Evolutionary conservation across 495 filamentous ascomycete genomes (phyloP).

Genomic region (Penicillium angulare): DNA sequence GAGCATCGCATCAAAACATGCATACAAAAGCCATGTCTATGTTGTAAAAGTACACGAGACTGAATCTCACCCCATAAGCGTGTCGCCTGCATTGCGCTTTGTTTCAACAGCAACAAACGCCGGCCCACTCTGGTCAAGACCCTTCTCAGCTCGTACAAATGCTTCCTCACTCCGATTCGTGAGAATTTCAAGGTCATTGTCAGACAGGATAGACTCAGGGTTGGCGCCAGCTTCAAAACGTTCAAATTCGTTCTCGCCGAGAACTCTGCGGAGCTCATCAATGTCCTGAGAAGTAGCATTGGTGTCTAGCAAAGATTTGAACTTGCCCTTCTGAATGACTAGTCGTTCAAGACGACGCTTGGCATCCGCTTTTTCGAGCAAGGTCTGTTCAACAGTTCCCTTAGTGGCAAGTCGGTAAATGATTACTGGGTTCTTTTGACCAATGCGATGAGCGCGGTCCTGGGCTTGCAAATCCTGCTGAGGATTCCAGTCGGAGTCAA

Average conservation of each 20-base stretch:
- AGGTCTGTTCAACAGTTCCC: constrained; percentile 97
- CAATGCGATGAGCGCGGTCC: constrained; percentile 97
- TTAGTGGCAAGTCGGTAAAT: constrained; percentile 94
- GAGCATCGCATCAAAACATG: too few species aligned
- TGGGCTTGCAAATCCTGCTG: constrained; percentile 98
- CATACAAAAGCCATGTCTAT: not conserved
- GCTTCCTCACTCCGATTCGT: constrained; percentile 86
- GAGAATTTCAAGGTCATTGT: constrained; percentile 73
- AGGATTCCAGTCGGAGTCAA: constrained; percentile 99
- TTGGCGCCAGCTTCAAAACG: constrained; percentile 55
- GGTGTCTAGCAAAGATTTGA: constrained; percentile 53
- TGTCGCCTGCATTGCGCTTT: constrained; percentile 31
- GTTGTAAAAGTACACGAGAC: not conserved
- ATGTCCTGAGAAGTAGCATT: constrained; percentile 32
- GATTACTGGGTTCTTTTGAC: constrained; percentile 99
- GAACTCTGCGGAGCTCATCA: constrained; percentile 44
- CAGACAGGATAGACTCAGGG: constrained; percentile 62
- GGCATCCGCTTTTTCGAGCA: constrained; percentile 81
- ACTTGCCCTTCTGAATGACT: constrained; percentile 89
- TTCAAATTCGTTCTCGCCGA: constrained; percentile 54
- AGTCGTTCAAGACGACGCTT: constrained; percentile 94
- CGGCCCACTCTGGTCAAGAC: constrained; percentile 46
- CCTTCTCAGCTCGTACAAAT: constrained; percentile 76
- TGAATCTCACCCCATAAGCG: constrained; percentile 29
- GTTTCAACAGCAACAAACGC: constrained; percentile 45